Evolutionary conservation across 2,329 filamentous ascomycete species (phyloP).

Genomic region (Periconia sp.): DNA sequence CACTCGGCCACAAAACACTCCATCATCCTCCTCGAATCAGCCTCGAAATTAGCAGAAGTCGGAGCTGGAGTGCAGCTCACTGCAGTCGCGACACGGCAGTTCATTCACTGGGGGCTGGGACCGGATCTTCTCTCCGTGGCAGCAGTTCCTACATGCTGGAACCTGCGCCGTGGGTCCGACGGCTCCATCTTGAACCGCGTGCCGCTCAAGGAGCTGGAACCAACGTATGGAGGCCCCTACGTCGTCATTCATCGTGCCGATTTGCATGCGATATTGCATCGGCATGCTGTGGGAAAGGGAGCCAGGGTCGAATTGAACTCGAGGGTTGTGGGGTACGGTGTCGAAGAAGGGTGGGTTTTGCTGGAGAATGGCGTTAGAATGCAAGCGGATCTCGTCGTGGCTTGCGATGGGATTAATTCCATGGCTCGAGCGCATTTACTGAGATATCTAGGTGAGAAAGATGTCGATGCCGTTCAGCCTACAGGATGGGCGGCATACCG

Average conservation of each 20-base stretch:
- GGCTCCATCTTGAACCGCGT: slow-evolving; percentile 1
- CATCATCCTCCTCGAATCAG: slow-evolving; percentile 1
- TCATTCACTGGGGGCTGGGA: slow-evolving; percentile 48
- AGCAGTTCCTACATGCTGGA: neutral
- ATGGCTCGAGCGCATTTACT: slow-evolving; percentile 12
- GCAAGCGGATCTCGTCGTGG: slow-evolving; percentile 12
- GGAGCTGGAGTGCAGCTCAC: slow-evolving; percentile 51
- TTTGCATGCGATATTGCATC: slow-evolving; percentile 16
- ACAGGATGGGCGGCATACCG: slow-evolving; percentile 19
- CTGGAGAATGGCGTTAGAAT: slow-evolving; percentile 9
- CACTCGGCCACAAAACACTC: neutral
- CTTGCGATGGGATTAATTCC: slow-evolving; percentile 17
- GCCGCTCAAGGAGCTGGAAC: slow-evolving; percentile 10
- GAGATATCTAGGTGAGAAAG: neutral
- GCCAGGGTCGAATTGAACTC: slow-evolving; percentile 15
- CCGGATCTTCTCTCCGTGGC: neutral
- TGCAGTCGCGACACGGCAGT: slow-evolving; percentile 45
- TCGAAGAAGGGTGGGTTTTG: slow-evolving; percentile 15
- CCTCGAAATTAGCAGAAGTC: slow-evolving; percentile 8
- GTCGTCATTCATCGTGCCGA: slow-evolving; percentile 18
- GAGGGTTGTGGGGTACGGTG: slow-evolving; percentile 14
- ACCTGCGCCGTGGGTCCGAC: slow-evolving; percentile 1
- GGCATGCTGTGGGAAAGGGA: slow-evolving; percentile 11
- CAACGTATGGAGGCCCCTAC: slow-evolving; percentile 16
- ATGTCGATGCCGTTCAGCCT: slow-evolving; percentile 6